Evolutionary conservation across 164 flowering plant species (phyloP).

Genomic region (Chimonanthus praecox): DNA sequence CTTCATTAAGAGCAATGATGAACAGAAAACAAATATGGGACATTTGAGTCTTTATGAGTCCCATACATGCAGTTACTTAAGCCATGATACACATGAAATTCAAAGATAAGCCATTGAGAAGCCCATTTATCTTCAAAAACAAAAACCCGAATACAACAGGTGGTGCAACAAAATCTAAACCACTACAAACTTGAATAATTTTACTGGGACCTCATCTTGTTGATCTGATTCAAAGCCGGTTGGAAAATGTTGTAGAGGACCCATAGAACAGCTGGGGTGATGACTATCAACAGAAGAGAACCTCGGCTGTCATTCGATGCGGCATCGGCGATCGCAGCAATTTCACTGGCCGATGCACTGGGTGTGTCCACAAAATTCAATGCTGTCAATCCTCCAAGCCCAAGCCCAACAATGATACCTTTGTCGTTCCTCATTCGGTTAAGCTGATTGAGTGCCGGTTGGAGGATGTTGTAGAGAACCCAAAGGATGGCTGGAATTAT

Average conservation of each 20-base stretch:
- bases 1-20: too few species aligned
- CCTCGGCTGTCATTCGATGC: constrained; percentile 48
- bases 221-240: constrained; percentile 88
- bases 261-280: constrained; percentile 65
- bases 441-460: constrained; percentile 81
- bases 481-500: constrained; percentile 80
- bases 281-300: constrained; percentile 48
- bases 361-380: constrained; percentile 36
- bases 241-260: constrained; percentile 67
- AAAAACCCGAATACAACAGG: background rate
- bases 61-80: too few species aligned
- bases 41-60: too few species aligned
- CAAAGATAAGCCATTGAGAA: too few species aligned
- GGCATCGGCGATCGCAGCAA: constrained; percentile 47
- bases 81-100: too few species aligned
- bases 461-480: constrained; percentile 83
- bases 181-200: background rate
- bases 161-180: background rate
- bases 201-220: constrained; percentile 68
- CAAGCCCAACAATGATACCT: constrained; percentile 62
- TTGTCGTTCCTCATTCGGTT: constrained; percentile 55
- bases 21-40: too few species aligned
- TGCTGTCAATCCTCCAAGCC: constrained; percentile 50
- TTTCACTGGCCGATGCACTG: constrained; percentile 43
- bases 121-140: background rate